Evolutionary conservation across 129 eudicot species (phyloP), one percentile per base, ranked within the genome.

Genomic region (Calendula officinalis): DNA sequence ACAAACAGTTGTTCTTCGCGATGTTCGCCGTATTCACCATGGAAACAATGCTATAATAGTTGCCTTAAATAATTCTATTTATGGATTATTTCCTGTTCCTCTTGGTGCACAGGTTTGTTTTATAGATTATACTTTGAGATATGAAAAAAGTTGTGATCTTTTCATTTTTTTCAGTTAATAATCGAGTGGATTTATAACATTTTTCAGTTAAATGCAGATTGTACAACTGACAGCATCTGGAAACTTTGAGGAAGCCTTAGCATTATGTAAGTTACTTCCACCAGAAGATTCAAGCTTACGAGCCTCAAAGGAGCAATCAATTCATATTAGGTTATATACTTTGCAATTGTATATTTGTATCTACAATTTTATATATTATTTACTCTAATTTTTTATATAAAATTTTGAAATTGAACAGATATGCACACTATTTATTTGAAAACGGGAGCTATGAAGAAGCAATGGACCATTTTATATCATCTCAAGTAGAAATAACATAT

Each of bases 391-490:
- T n/a, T n/a, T n/a, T n/a, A n/a, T n/a, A n/a, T n/a, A n/a, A n/a
- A n/a, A n/a, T n/a, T 22, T 22, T 22, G 30, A 22, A 22, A 22
- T 22, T 22, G 30, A 22, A 53, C 86, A 91, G 98, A 80, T 92
- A 92, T 80, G 98, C 98, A 38, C 98, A 92, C 77, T 67, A 81
- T 73, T 66, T 92, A 66, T 92, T 85, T 62, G 96, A 92, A 69
- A 92, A 92, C 47, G 98, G 95, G 71, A 88, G 80, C 81, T 92
- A 92, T 68, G 98, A 92, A 79, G 98, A 88, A 67, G 98, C 98
- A 51, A 88, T 92, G 96, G 98, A 92, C 58, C 98, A 88, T 62
- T 91, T 91, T 82, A 40, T 75, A 55, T 86, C 94, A 73, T 91
- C 98, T 69, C 96, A 87, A 85, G 98, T 91, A 22, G 95, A 91